Conservation (phyloP, 208 protist genomes). For the Spongospora subterranea region DNA sequence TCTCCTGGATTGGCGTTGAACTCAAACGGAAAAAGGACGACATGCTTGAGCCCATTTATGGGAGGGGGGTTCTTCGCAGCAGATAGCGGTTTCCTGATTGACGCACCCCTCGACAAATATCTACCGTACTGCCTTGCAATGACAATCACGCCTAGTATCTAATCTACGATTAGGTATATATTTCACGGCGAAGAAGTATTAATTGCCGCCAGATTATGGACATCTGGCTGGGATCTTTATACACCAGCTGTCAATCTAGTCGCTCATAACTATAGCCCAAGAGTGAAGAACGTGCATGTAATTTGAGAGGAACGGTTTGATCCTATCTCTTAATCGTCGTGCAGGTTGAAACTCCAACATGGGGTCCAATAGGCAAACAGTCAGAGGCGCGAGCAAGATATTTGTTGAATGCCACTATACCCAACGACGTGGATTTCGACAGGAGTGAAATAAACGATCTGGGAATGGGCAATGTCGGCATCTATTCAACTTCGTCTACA, state of each 20-base stretch:
- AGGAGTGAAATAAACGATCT: background rate
- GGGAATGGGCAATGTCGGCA: background rate
- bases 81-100: background rate
- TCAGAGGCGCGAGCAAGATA: conserved; percentile 3
- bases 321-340: background rate
- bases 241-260: conserved; percentile 29
- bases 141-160: background rate
- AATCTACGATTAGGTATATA: conserved; percentile 3
- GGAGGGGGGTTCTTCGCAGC: conserved; percentile 50
- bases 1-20: conserved; percentile 20
- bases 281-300: conserved; percentile 52
- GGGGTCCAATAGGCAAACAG: background rate
- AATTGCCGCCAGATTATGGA: conserved; percentile 33
- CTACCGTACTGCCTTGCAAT: conserved; percentile 1
- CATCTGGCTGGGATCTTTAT: conserved; percentile 17
- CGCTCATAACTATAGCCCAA: background rate
- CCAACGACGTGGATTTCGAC: conserved; percentile 2
- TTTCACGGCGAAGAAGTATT: conserved; percentile 47
- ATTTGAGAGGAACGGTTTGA: background rate
- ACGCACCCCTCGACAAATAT: conserved; percentile 28
- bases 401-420: background rate
- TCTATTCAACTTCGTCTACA: background rate
- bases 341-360: conserved; percentile 11
- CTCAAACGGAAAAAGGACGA: background rate
- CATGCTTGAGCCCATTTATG: conserved; percentile 50